Percentiles rank a stretch among this genome's conserved stretches.
These are phyloP conservation scores for Nepenthes alata DNA, from an alignment of 179 eudicot genomes.

Conservation along the genomic window DNA sequence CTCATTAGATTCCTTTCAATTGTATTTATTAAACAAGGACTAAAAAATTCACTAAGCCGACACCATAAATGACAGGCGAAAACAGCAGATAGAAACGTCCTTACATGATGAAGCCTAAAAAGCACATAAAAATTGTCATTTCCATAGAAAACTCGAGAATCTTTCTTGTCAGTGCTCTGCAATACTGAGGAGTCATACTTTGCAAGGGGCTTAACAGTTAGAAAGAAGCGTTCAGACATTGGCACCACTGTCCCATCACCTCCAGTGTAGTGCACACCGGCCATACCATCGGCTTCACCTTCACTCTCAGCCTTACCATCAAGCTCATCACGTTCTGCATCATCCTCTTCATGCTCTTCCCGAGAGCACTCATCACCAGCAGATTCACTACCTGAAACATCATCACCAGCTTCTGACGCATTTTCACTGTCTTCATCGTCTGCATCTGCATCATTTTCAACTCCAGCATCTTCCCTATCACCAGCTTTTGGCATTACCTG, in stretches of 20 bases:
- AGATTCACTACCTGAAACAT: constrained; percentile 71
- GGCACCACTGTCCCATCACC: constrained; percentile 39
- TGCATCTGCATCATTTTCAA: constrained; percentile 57
- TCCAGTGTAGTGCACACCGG: constrained; percentile 41
- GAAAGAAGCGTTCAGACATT: constrained; percentile 38
- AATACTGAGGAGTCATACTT: constrained; percentile 42
- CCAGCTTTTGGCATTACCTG: constrained; percentile 25
- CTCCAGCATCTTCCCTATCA: constrained; percentile 32
- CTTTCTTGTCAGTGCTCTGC: constrained; percentile 25
- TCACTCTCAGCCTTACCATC: constrained; percentile 86
- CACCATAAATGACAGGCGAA: not conserved
- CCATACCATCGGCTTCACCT: constrained; percentile 84
- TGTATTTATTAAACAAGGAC: not conserved
- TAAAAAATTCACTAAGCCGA: not conserved
- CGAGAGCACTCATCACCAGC: constrained; percentile 74
- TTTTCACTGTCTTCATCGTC: constrained; percentile 86
- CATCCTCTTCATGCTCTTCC: constrained; percentile 78
- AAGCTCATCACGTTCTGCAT: constrained; percentile 46
- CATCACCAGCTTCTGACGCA: constrained; percentile 60
- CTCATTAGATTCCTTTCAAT: not conserved
- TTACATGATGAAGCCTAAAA: constrained; percentile 74
- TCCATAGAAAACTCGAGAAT: constrained; percentile 52
- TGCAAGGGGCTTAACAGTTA: constrained; percentile 57
- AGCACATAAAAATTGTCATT: constrained; percentile 61
- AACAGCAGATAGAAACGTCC: constrained; percentile 6